phyloP scores from a whole-genome alignment of 2,329 filamentous ascomycete species.

The Aspergillus aculeatus region DNA sequence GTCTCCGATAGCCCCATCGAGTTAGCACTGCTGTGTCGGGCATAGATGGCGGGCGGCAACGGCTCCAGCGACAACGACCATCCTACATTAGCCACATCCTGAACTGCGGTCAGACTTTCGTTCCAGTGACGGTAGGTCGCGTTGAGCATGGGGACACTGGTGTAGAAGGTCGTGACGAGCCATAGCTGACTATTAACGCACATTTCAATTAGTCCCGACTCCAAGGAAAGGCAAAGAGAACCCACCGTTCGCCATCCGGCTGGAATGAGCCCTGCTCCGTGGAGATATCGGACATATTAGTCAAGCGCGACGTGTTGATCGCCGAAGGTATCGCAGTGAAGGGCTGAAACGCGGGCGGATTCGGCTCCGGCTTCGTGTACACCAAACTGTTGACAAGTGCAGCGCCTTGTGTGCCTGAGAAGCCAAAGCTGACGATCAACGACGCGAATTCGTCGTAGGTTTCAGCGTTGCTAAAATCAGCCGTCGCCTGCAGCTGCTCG shows the following conservation, averaged over 20 bases:
- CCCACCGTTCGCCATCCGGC: background rate
- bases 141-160: slow-evolving; percentile 33
- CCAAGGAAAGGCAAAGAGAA: background rate
- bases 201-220: background rate
- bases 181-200: background rate
- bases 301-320: background rate
- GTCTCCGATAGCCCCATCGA: slow-evolving; percentile 7
- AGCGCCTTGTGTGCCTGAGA: background rate
- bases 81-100: background rate
- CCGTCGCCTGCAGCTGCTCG: background rate
- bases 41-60: slow-evolving; percentile 8
- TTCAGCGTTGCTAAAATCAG: background rate
- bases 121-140: slow-evolving; percentile 3
- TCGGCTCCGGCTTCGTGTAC: background rate
- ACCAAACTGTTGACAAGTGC: background rate
- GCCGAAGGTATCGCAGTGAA: background rate
- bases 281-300: background rate
- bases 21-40: slow-evolving; percentile 21
- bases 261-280: background rate
- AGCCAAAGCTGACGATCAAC: background rate
- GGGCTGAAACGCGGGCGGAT: background rate
- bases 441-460: slow-evolving; percentile 1
- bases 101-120: background rate
- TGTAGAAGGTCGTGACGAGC: background rate
- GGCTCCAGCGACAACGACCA: slow-evolving; percentile 11